phyloP scores from a whole-genome alignment of 805 yeast species.

The Wickerhamiella dianesei region DNA sequence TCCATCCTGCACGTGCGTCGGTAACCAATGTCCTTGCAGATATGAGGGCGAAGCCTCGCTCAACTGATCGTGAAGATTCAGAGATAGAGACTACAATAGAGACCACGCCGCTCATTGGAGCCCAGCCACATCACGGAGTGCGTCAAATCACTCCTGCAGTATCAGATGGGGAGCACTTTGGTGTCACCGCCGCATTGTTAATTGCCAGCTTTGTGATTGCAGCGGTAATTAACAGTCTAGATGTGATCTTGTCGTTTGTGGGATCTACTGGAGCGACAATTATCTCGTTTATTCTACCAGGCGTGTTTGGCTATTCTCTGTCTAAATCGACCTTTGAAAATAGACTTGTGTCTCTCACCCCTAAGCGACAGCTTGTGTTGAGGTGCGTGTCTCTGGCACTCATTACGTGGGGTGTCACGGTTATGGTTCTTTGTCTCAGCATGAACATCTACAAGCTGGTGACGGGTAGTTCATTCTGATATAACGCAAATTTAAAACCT shows the following conservation, averaged over 20 bases:
- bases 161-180: slow-evolving; percentile 21
- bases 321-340: slow-evolving; percentile 30
- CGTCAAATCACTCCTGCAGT: slow-evolving; percentile 6
- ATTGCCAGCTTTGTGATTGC: slow-evolving; percentile 50
- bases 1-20: slow-evolving; percentile 82
- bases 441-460: slow-evolving; percentile 19
- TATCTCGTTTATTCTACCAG: slow-evolving; percentile 82
- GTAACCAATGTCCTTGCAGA: slow-evolving; percentile 55
- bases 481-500: too few species aligned
- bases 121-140: not conserved
- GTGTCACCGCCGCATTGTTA: slow-evolving; percentile 35
- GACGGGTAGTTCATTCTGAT: not conserved
- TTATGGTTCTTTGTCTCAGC: slow-evolving; percentile 55
- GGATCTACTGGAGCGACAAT: slow-evolving; percentile 92
- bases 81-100: slow-evolving; percentile 1
- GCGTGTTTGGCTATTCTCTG: slow-evolving; percentile 66
- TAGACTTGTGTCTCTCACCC: slow-evolving; percentile 9
- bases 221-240: slow-evolving; percentile 54
- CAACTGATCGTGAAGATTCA: not conserved
- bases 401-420: slow-evolving; percentile 52
- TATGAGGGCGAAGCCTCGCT: slow-evolving; percentile 1
- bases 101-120: not conserved
- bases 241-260: slow-evolving; percentile 69
- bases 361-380: slow-evolving; percentile 3
- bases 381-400: slow-evolving; percentile 40